phyloP scores from a whole-genome alignment of 1,284 basidiomycete genomes.

The Cystobasidium slooffiae region DNA sequence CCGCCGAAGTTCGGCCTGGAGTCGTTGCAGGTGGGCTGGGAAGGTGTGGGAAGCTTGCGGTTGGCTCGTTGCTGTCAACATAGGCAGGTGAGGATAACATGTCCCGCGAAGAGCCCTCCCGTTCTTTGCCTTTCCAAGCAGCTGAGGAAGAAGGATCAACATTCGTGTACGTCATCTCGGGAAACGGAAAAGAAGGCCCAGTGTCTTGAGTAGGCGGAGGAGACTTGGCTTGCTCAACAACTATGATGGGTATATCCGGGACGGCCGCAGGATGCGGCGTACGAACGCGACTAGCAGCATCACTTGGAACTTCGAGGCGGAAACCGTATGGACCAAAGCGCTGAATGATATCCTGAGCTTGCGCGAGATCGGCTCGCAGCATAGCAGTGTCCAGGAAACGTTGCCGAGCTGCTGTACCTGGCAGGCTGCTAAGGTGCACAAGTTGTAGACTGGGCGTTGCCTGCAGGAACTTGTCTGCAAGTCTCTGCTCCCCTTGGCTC shows the following conservation, averaged over 20 bases:
- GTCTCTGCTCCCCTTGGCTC: background rate
- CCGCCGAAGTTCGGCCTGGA: constrained; percentile 6
- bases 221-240: constrained; percentile 22
- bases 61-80: constrained; percentile 14
- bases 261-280: background rate
- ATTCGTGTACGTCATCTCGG: background rate
- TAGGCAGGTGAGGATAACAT: background rate
- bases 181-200: background rate
- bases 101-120: background rate
- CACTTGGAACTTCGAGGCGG: constrained; percentile 1
- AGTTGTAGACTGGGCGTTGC: constrained; percentile 6
- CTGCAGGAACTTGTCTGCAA: constrained; percentile 9
- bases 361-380: background rate
- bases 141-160: background rate
- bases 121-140: constrained; percentile 13
- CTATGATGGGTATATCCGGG: constrained; percentile 19
- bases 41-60: background rate
- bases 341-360: constrained; percentile 1
- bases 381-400: constrained; percentile 19
- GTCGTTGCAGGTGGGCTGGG: constrained; percentile 12
- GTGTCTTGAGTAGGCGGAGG: constrained; percentile 30
- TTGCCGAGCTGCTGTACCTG: background rate
- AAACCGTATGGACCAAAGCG: constrained; percentile 14
- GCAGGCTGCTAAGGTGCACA: constrained; percentile 9
- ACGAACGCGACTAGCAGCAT: background rate